phyloP scores from a whole-genome alignment of 345 rosid species.

The Eucalyptus rudis region DNA sequence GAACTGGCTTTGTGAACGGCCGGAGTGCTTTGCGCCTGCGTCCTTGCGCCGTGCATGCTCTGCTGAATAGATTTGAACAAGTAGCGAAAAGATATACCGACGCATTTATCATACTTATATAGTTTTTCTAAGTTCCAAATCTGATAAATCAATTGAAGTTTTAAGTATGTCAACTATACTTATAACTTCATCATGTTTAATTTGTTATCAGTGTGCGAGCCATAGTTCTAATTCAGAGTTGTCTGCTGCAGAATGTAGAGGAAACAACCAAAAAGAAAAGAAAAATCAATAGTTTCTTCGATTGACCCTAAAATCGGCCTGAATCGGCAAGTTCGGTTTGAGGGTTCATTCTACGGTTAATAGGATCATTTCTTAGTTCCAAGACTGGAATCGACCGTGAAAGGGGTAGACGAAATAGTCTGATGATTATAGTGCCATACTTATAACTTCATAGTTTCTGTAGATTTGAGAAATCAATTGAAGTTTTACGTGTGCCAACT shows the following conservation, averaged over 20 bases:
- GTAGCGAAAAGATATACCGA: no score
- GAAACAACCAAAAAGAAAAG: no score
- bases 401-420: background rate
- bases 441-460: background rate
- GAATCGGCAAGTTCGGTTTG: background rate
- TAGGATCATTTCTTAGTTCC: background rate
- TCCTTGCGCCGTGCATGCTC: background rate
- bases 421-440: background rate
- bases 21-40: background rate
- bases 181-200: background rate
- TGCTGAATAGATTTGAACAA: background rate
- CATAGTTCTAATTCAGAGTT: no score
- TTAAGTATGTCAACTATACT: background rate
- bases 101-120: background rate
- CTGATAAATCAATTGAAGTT: background rate
- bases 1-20: background rate
- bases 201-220: no score
- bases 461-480: background rate
- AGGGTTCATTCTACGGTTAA: background rate
- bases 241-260: no score
- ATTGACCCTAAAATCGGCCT: background rate
- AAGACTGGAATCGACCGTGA: background rate
- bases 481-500: background rate
- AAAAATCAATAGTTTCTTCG: no score
- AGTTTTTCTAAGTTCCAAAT: background rate